phyloP scores from a whole-genome alignment of 2,329 filamentous ascomycete genomes.

The Erysiphe pulchra region DNA sequence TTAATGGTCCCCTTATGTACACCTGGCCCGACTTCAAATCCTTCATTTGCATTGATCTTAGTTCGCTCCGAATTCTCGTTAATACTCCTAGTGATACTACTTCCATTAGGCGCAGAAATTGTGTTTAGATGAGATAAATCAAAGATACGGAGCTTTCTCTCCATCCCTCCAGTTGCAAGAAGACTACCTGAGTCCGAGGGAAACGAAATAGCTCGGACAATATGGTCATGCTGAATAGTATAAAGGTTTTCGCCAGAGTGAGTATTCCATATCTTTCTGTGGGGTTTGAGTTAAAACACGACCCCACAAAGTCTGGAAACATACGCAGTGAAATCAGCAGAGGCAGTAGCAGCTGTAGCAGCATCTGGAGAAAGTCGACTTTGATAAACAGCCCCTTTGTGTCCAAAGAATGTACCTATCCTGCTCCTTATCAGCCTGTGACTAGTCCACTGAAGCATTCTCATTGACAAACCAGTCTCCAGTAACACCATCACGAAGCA shows the following conservation, averaged over 20 bases:
- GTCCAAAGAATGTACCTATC: conserved; percentile 94
- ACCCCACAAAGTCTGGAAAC: conserved; percentile 11
- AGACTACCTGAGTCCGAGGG: conserved; percentile 59
- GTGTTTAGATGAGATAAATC: conserved; percentile 36
- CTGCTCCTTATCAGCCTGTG: conserved; percentile 14
- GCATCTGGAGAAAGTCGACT: conserved; percentile 74
- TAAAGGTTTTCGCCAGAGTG: conserved; percentile 74
- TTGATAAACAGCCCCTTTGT: conserved; percentile 97
- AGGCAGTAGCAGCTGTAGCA: conserved; percentile 69
- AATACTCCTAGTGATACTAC: conserved; percentile 4
- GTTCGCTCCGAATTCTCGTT: conserved; percentile 15
- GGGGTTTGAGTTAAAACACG: conserved; percentile 11
- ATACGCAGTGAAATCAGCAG: conserved; percentile 85
- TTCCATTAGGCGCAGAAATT: conserved; percentile 10
- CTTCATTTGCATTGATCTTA: conserved; percentile 30
- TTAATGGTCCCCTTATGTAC: conserved; percentile 78
- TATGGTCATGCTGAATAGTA: conserved; percentile 77
- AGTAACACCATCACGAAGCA: conserved; percentile 88
- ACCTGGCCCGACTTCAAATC: conserved; percentile 71
- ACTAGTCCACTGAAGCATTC: neutral
- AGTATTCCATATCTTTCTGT: conserved; percentile 87
- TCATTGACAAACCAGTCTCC: conserved; percentile 49
- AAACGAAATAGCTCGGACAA: conserved; percentile 83
- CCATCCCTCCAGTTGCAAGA: conserved; percentile 77
- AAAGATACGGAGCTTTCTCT: conserved; percentile 90